Percentiles rank a stretch among this genome's conserved stretches.
Conservation (phyloP, 208 protist species). For the Leishmania aethiopica region DNA sequence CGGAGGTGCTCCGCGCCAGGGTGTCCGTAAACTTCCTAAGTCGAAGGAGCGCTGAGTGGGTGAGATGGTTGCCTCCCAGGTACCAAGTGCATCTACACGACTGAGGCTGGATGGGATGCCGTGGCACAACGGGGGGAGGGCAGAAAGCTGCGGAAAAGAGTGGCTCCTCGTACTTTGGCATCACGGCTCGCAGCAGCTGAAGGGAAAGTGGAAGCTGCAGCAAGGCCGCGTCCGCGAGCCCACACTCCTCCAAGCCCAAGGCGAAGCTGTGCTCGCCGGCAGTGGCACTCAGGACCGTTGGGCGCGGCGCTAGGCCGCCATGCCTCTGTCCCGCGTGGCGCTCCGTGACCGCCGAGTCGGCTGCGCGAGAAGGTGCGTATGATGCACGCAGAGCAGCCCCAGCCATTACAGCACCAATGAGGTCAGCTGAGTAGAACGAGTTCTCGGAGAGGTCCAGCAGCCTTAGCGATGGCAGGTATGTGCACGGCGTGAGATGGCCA, state of each 20-base stretch:
- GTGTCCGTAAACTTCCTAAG: constrained; percentile 4
- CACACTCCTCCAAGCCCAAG: constrained; percentile 15
- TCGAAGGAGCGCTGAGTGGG: constrained; percentile 4
- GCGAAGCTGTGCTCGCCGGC: not conserved
- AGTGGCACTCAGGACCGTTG: not conserved
- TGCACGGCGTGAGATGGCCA: not conserved
- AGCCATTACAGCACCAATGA: constrained; percentile 11
- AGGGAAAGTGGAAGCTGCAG: not conserved
- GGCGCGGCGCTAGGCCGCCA: not conserved
- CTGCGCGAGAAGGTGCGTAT: not conserved
- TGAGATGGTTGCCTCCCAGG: constrained; percentile 19
- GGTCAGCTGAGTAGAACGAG: not conserved
- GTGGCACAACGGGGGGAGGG: not conserved
- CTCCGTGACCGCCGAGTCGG: not conserved
- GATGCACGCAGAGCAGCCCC: constrained; percentile 1
- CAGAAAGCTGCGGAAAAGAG: not conserved
- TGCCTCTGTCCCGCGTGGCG: not conserved
- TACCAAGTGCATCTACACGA: constrained; percentile 1
- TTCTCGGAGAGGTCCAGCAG: constrained; percentile 25
- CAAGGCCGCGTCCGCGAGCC: constrained; percentile 7
- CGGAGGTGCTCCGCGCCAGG: not conserved
- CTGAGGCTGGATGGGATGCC: no score
- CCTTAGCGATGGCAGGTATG: constrained; percentile 7
- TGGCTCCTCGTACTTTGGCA: not conserved
- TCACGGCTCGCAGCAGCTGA: not conserved